phyloP scores from a whole-genome alignment of 2,329 filamentous ascomycete species.

The Arthrinium phaeospermum region DNA sequence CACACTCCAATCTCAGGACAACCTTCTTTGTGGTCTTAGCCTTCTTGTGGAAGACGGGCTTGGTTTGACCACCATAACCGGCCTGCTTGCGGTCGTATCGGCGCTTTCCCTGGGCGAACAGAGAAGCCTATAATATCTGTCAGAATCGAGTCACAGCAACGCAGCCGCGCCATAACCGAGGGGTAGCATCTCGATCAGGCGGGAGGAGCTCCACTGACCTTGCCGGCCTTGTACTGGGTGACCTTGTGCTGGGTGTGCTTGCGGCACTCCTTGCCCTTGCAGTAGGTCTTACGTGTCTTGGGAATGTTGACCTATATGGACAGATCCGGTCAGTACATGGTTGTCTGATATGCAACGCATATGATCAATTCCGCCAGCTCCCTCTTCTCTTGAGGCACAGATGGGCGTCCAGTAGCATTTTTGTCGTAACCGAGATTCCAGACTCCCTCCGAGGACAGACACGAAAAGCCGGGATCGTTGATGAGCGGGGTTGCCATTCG shows the following conservation, averaged over 20 bases:
- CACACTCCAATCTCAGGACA: conserved; percentile 97
- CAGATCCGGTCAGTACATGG: conserved; percentile 38
- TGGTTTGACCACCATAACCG: conserved; percentile 99
- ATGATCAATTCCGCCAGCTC: not conserved
- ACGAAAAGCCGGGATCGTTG: not conserved
- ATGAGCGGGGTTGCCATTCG: conserved; percentile 2
- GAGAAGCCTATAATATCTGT: conserved; percentile 68
- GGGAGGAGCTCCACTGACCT: conserved; percentile 57
- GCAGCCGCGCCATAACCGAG: not conserved
- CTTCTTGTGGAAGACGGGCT: conserved; percentile 99
- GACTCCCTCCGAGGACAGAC: not conserved
- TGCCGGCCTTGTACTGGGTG: conserved; percentile 96
- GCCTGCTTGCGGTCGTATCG: conserved; percentile 99
- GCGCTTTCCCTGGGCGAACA: conserved; percentile 98
- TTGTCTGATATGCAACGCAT: not conserved
- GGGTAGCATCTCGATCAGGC: not conserved
- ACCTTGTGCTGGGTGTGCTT: conserved; percentile 93
- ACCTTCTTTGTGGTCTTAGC: conserved; percentile 99
- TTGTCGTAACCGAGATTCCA: not conserved
- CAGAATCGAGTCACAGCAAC: conserved; percentile 14
- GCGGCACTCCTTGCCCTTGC: conserved; percentile 93
- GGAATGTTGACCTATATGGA: conserved; percentile 87
- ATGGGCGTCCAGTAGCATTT: not conserved
- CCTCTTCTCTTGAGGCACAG: not conserved
- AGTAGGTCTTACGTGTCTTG: conserved; percentile 97